Evolutionary conservation across 169 alveolate species (phyloP), one percentile per base, ranked within the genome.

Genomic region (Babesia sp.): DNA sequence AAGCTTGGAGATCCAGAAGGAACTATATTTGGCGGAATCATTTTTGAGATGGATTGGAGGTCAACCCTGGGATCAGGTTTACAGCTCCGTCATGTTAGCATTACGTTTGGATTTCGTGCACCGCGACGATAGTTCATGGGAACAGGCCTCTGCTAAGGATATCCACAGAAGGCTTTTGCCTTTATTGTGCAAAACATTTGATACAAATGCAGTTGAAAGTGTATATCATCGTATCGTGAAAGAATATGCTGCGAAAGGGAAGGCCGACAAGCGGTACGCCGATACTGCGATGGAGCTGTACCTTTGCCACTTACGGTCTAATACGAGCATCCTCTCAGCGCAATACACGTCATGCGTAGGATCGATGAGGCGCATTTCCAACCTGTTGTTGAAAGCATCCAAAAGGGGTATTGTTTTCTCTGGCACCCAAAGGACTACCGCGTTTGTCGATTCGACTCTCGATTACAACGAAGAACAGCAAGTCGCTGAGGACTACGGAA

Each of bases 361-460:
- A 1, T 5, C 57, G 3, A 61, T 61, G 56, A n/a, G 14, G 16
- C 14, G 33, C 2, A 24, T 24, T 1, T 2, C 71, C 24, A 26
- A 20, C 18, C 7, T n/a, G 45, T 2, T 61, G 1, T 18, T 61
- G 28, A n/a, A 11, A 3, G 45, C 33, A 9, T 24, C 31, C 20
- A 61, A 61, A 45, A 61, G 57, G 39, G 71, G 71, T 20, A 41
- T 61, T 12, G 58, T 61, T 6, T 24, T 56, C 46, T 24, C 67
- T 31, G 67, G 24, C 11, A 29, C 46, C 42, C 42, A 56, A 24
- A 24, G 28, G 16, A n/a, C n/a, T n/a, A n/a, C n/a, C n/a, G n/a
- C n/a, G n/a, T n/a, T n/a, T n/a, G n/a, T n/a, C n/a, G n/a, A n/a
- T n/a, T n/a, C n/a, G n/a, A n/a, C n/a, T n/a, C n/a, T n/a, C n/a